These are phyloP conservation scores for Mycena epipterygia DNA, from an alignment of 768 basidiomycete species.

Conservation along the genomic window DNA sequence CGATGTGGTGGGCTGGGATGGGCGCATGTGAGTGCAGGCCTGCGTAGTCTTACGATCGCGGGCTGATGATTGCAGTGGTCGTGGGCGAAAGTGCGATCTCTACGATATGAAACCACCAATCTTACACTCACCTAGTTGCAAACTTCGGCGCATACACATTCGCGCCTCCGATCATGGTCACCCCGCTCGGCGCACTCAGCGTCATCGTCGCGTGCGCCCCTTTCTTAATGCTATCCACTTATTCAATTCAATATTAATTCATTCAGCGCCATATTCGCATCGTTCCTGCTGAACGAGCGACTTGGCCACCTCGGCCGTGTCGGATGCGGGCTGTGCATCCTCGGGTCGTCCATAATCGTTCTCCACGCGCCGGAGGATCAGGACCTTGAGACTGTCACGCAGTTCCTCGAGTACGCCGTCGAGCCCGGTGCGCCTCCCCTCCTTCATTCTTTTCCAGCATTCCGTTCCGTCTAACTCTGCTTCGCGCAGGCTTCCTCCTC, in stretches of 20 bases:
- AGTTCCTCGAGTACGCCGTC: conserved; percentile 91
- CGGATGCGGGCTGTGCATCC: conserved; percentile 84
- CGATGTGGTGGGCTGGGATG: conserved; percentile 98
- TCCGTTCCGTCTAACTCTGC: neutral
- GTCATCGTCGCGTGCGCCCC: conserved; percentile 84
- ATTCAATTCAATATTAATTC: conserved; percentile 6
- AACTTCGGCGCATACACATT: conserved; percentile 98
- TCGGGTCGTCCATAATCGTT: conserved; percentile 94
- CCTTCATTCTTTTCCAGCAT: too few species aligned
- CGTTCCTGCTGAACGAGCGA: conserved; percentile 92
- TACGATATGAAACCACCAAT: neutral
- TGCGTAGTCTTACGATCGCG: neutral
- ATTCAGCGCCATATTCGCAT: conserved; percentile 65
- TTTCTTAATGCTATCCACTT: conserved; percentile 50
- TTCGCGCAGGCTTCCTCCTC: conserved; percentile 80
- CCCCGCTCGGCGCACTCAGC: conserved; percentile 93
- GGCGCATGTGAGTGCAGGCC: conserved; percentile 75
- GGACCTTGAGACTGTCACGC: conserved; percentile 91
- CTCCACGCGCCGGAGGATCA: conserved; percentile 97
- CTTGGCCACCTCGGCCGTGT: conserved; percentile 92
- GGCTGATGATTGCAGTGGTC: conserved; percentile 70
- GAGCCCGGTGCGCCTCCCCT: conserved; percentile 69
- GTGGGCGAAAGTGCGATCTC: conserved; percentile 83
- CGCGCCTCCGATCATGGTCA: conserved; percentile 97
- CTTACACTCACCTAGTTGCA: conserved; percentile 60